These are phyloP conservation scores for Podospora sp. DNA, from an alignment of 495 filamentous ascomycete species.

Conservation along the genomic window DNA sequence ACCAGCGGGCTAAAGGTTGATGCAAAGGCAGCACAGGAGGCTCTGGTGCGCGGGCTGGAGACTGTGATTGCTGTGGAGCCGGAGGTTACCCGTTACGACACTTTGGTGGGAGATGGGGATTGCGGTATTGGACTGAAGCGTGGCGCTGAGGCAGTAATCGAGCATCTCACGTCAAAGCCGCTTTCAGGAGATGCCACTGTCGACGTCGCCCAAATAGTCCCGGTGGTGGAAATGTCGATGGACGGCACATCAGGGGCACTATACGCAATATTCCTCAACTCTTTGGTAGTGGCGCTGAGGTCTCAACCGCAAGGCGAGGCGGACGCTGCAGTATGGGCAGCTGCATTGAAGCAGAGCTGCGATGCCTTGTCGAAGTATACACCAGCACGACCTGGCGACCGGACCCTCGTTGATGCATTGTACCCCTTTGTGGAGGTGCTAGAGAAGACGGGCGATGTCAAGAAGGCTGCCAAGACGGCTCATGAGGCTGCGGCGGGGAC, in stretches of 20 bases:
- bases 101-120: slow-evolving; percentile 92
- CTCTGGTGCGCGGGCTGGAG: slow-evolving; percentile 68
- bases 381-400: slow-evolving; percentile 83
- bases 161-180: slow-evolving; percentile 59
- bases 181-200: slow-evolving; percentile 69
- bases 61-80: slow-evolving; percentile 76
- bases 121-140: slow-evolving; percentile 89
- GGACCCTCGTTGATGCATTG: slow-evolving; percentile 89
- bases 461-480: slow-evolving; percentile 73
- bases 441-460: slow-evolving; percentile 60
- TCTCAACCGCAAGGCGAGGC: slow-evolving; percentile 50
- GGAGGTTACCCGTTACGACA: slow-evolving; percentile 86
- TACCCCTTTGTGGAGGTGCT: slow-evolving; percentile 82
- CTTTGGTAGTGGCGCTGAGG: slow-evolving; percentile 75
- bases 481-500: slow-evolving; percentile 77
- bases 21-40: slow-evolving; percentile 54
- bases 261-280: slow-evolving; percentile 95
- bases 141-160: slow-evolving; percentile 83
- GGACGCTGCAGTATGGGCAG: slow-evolving; percentile 68
- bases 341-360: slow-evolving; percentile 71
- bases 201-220: slow-evolving; percentile 75
- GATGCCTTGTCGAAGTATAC: slow-evolving; percentile 79
- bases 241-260: slow-evolving; percentile 95
- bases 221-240: slow-evolving; percentile 85
- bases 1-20: slow-evolving; percentile 76